A percentile compares a stretch with the other conserved stretches of the same genome.
Evolutionary conservation across 1,284 basidiomycete genomes (phyloP).

Genomic region (Ustilago sp.): DNA sequence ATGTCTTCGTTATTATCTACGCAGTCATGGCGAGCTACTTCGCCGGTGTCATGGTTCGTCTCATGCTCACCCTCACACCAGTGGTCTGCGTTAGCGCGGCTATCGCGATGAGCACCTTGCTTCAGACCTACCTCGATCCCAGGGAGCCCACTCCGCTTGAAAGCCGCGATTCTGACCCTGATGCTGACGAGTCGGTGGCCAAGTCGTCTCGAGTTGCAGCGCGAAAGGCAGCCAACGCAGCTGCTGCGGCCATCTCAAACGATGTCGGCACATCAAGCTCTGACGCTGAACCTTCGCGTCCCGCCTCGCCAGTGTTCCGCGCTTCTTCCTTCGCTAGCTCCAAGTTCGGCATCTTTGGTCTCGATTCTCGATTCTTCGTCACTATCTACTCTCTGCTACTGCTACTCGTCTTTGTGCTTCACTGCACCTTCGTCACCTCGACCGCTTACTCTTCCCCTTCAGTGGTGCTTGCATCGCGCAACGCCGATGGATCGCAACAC

Average conservation of each 20-base stretch:
- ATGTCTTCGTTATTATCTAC: constrained; percentile 99
- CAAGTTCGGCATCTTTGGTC: constrained; percentile 81
- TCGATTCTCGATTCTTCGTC: constrained; percentile 84
- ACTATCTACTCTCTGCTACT: constrained; percentile 82
- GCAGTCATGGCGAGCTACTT: constrained; percentile 96
- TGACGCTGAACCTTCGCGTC: constrained; percentile 22
- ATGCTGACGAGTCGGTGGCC: constrained; percentile 55
- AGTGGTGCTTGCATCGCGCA: constrained; percentile 87
- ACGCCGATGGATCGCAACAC: constrained; percentile 86
- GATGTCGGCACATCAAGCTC: background rate
- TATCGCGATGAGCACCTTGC: constrained; percentile 86
- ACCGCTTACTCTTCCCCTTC: constrained; percentile 97
- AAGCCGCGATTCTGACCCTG: constrained; percentile 62
- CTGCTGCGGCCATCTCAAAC: constrained; percentile 31
- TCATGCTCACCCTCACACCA: constrained; percentile 92
- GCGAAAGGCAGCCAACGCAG: constrained; percentile 65
- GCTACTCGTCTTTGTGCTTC: constrained; percentile 81
- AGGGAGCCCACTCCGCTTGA: constrained; percentile 72
- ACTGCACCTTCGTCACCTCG: constrained; percentile 97
- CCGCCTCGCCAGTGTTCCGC: constrained; percentile 33
- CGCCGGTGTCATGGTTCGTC: constrained; percentile 97
- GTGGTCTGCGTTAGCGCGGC: constrained; percentile 92
- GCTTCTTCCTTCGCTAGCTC: constrained; percentile 22
- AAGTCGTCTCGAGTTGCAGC: constrained; percentile 66
- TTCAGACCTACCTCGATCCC: constrained; percentile 88